A percentile compares a stretch with the other conserved stretches of the same genome.
Evolutionary conservation across 1,284 basidiomycete genomes (phyloP).

Genomic region (Abortiporus biennis): DNA sequence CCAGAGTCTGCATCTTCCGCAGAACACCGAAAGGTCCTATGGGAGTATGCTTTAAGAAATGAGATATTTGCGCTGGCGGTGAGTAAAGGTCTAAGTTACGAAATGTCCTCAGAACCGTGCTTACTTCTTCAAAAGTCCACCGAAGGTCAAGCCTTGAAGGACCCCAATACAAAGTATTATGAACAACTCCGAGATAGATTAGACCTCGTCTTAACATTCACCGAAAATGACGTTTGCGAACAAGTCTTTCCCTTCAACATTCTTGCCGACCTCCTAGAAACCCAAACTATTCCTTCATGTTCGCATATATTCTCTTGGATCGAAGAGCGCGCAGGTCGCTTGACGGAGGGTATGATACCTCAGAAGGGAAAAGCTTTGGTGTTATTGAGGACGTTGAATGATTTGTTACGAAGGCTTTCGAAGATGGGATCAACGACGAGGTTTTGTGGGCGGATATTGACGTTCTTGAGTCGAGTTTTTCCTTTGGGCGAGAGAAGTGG

Average conservation of each 20-base stretch:
- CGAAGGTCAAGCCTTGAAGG: constrained; percentile 51
- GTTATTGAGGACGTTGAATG: constrained; percentile 80
- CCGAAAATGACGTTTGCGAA: constrained; percentile 61
- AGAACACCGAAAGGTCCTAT: constrained; percentile 60
- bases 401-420: constrained; percentile 77
- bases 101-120: constrained; percentile 1
- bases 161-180: constrained; percentile 50
- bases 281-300: constrained; percentile 76
- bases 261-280: constrained; percentile 74
- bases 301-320: constrained; percentile 84
- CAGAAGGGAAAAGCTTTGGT: constrained; percentile 84
- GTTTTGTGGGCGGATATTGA: constrained; percentile 85
- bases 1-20: constrained; percentile 35
- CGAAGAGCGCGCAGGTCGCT: constrained; percentile 56
- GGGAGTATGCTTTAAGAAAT: constrained; percentile 66
- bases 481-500: constrained; percentile 86
- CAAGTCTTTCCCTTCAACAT: constrained; percentile 51
- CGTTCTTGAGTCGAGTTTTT: constrained; percentile 81
- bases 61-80: constrained; percentile 68
- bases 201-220: constrained; percentile 67
- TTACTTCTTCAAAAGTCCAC: constrained; percentile 37
- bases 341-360: constrained; percentile 74
- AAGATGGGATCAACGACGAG: constrained; percentile 79
- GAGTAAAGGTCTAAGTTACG: constrained; percentile 23
- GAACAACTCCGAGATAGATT: constrained; percentile 52